These are phyloP conservation scores for Suillus sp. DNA, from an alignment of 768 basidiomycete genomes.

Conservation along the genomic window DNA sequence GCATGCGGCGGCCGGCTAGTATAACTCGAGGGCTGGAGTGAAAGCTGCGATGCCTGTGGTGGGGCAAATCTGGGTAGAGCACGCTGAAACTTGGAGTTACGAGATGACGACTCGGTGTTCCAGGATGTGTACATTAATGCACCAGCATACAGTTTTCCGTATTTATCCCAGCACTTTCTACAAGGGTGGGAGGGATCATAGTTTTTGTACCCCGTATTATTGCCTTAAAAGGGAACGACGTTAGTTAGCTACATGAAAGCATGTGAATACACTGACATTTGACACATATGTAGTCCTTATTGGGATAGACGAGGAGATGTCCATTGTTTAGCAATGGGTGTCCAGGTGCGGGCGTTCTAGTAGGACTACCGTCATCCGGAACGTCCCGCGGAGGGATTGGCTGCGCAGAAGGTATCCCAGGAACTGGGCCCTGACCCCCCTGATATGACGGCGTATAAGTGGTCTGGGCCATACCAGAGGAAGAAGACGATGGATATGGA, in stretches of 20 bases:
- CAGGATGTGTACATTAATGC: conserved; percentile 58
- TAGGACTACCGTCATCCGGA: conserved; percentile 63
- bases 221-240: conserved; percentile 45
- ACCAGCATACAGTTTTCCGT: conserved; percentile 60
- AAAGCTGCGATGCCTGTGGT: conserved; percentile 20
- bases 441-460: conserved; percentile 20
- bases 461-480: conserved; percentile 1
- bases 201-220: conserved; percentile 74
- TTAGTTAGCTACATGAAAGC: background rate
- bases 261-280: conserved; percentile 55
- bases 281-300: conserved; percentile 52
- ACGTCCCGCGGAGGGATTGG: conserved; percentile 11
- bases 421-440: background rate
- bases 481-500: conserved; percentile 15
- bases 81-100: conserved; percentile 30
- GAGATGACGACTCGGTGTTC: conserved; percentile 24
- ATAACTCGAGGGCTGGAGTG: background rate
- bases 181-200: conserved; percentile 70
- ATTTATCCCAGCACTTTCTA: conserved; percentile 73
- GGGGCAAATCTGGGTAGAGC: conserved; percentile 29
- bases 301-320: conserved; percentile 68
- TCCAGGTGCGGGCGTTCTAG: conserved; percentile 60
- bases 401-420: conserved; percentile 4
- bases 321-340: conserved; percentile 67
- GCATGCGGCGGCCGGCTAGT: conserved; percentile 6